Base-by-base conservation (phyloP, 768 basidiomycete species). In the Hericium rajendrae region DNA sequence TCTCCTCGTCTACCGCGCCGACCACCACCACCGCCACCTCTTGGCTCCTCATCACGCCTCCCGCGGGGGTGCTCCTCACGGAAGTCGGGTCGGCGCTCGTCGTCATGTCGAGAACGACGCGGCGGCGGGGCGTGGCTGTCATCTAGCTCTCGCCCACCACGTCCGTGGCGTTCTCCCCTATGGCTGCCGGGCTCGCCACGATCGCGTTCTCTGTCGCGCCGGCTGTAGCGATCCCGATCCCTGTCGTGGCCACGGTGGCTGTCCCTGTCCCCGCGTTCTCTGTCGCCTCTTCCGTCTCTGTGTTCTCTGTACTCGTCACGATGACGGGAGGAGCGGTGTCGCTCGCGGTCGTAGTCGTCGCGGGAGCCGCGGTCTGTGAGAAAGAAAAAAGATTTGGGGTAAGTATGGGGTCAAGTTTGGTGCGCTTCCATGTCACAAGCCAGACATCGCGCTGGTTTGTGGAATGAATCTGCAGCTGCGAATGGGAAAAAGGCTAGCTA, bases 1-100 rank as follows among this genome's bases (percentile, higher is more conserved):
- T 77, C 78, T 48, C 77, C 78, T 50, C 79, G 78, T 51, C 79
- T 73, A 46, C 80, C 78, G 28, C 79, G 71, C 40, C 80, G 65
- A 22, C 78, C 76, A 28, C 77, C 76, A 26, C 77, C 73, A 20
- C 70, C 70, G 12, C 75, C 67, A 15, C 64, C 65, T 12, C 67
- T 59, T 16, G 63, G 55, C 22, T 76, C 69, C 48, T 75, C 72
- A 12, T 71, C 73, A 51, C 55, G 51, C 51, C 40, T 55, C 10
- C 70, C 73, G 49, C 68, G 68, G 32, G 63, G 62, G 18, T 71
- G 71, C 0, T 76, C 78, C 48, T 74, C 74, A 38, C 68, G 64
- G 18, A 67, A 67, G 56, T 59, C 64, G 2, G 67, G 64, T 37
- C 66, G 62, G 57, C 77, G 75, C 53, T 74, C 73, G 0, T 79